Base-by-base conservation (phyloP, 2,329 filamentous ascomycete genomes). In the Colletotrichum euphorbiae region DNA sequence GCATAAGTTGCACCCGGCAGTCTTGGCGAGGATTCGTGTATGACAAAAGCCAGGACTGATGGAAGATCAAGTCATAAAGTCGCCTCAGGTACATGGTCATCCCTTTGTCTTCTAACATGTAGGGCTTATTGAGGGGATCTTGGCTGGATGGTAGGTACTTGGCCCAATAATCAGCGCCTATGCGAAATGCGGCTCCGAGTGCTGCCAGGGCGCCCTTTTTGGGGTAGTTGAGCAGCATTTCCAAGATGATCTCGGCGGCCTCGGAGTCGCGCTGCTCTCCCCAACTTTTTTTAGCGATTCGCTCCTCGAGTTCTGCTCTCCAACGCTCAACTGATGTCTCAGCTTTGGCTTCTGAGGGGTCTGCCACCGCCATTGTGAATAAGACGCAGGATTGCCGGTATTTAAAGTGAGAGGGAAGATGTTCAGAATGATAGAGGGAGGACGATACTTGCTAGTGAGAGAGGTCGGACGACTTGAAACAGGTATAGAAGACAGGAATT, bases 111-210 rank as follows among this genome's bases (percentile, higher is more conserved):
- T 31, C 24, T 24, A 57, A 17, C 54, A 31, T 45, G 24, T 57
- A 57, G 3, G 54, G 54, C 38, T 31, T 57, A 19, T 57, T 45
- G 15, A 57, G 38, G 2, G 54, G 40, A n/a, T 57, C 54, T 3
- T 45, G 21, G 15, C 54, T 57, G 2, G 54, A 57, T 1, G 54
- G 54, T 4, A 57, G 54, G 6, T 7, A 57, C 11, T 57, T 57
- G 2, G 54, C 38, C 54, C 54, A 57, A 13, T 57, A 57, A 31
- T 57, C 54, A 19, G 54, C 54, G 3, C 36, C 54, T 3, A 57
- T 57, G 1, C 7, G 38, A 4, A 57, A 24, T 9, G 54, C 21
- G 9, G 54, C 40, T 2, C 45, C n/a, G 3, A 17, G 13, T 4
- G 54, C 15, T 6, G 54, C 40, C 6, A 57, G 8, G 9, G 24